phyloP scores from a whole-genome alignment of 495 filamentous ascomycete genomes.

The Penicillium samsonianum region DNA sequence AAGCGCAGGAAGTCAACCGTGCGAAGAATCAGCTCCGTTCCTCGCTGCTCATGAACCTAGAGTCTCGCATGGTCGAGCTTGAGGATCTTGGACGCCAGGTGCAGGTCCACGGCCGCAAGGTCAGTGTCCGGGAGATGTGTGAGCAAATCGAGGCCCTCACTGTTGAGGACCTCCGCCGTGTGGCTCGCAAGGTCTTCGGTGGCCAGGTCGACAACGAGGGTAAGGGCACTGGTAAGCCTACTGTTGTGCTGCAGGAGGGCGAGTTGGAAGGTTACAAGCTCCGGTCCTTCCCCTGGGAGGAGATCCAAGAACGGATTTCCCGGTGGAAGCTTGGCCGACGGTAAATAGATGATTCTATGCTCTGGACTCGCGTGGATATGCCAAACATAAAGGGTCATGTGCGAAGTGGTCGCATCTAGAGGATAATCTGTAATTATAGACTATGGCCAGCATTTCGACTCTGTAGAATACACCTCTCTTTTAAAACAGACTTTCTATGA shows the following conservation, averaged over 20 bases:
- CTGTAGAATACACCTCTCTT: constrained; percentile 29
- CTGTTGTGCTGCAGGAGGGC: constrained; percentile 87
- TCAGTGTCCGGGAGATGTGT: constrained; percentile 93
- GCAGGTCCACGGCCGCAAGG: constrained; percentile 89
- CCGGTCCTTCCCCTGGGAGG: constrained; percentile 71
- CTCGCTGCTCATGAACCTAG: constrained; percentile 94
- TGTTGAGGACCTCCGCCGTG: constrained; percentile 76
- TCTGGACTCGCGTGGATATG: constrained; percentile 2
- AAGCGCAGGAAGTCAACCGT: constrained; percentile 79
- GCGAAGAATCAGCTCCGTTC: constrained; percentile 97
- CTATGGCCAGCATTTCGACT: constrained; percentile 18
- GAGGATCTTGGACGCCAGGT: constrained; percentile 96
- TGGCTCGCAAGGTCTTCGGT: constrained; percentile 77
- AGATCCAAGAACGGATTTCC: constrained; percentile 82
- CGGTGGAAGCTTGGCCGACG: constrained; percentile 79
- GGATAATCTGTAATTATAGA: constrained; percentile 31
- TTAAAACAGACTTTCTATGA: neutral
- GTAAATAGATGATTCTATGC: constrained; percentile 34
- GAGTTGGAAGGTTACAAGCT: constrained; percentile 46
- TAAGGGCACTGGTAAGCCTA: constrained; percentile 83
- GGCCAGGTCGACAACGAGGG: constrained; percentile 77
- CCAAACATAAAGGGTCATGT: constrained; percentile 6
- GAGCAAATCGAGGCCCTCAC: constrained; percentile 78
- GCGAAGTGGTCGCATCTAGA: constrained; percentile 12
- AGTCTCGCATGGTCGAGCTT: constrained; percentile 96